Conservation (phyloP, 805 yeast genomes). For the Sugiyamaella lignohabitans region DNA sequence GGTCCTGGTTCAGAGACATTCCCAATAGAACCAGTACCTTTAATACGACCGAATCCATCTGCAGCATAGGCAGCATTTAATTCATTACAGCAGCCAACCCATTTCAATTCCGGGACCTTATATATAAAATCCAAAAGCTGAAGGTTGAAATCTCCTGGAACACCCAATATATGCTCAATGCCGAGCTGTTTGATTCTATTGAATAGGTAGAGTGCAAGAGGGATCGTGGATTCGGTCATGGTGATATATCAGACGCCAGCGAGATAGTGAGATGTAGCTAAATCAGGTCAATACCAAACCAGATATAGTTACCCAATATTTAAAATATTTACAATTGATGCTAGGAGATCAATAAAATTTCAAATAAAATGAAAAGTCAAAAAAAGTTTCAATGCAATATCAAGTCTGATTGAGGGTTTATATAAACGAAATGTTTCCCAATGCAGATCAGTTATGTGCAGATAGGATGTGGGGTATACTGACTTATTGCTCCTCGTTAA, state of each 20-base stretch:
- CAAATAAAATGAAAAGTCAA: no score
- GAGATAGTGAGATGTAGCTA: no score
- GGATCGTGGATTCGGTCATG: slow-evolving; percentile 10
- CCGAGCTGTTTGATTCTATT: slow-evolving; percentile 33
- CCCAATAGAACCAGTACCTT: slow-evolving; percentile 20
- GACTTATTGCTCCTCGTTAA: no score
- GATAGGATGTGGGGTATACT: no score
- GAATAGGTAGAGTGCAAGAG: slow-evolving; percentile 30
- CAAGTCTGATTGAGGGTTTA: no score
- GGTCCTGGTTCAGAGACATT: not conserved
- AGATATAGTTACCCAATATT: no score
- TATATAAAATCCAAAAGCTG: slow-evolving; percentile 35
- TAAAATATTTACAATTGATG: no score
- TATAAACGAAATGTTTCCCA: no score
- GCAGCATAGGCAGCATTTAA: slow-evolving; percentile 85
- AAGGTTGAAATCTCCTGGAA: slow-evolving; percentile 42
- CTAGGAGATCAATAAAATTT: no score
- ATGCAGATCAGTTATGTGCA: no score
- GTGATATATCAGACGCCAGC: not conserved
- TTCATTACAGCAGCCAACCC: slow-evolving; percentile 87
- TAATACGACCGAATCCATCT: slow-evolving; percentile 75
- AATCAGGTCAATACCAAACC: no score
- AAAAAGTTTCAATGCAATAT: no score
- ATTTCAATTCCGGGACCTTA: slow-evolving; percentile 43
- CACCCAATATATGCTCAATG: slow-evolving; percentile 34